Evolutionary conservation across 148 eudicot genomes (phyloP).

Genomic region (Fagopyrum homotropicum): DNA sequence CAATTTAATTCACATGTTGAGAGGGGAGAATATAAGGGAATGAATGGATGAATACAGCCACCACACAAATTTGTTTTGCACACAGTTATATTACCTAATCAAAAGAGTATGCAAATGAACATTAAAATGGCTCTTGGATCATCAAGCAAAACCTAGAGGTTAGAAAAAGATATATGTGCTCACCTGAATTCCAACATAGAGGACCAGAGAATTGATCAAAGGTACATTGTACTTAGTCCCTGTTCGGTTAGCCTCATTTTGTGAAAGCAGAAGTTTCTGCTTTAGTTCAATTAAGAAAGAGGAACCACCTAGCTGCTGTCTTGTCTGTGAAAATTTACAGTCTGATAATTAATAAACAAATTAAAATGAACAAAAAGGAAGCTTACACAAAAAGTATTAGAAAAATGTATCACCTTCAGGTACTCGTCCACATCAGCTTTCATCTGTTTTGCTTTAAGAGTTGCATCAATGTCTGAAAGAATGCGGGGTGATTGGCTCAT

Average conservation of each 20-base stretch:
- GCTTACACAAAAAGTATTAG: not conserved
- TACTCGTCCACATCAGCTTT: slow-evolving; percentile 83
- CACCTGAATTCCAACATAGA: slow-evolving; percentile 95
- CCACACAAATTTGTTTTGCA: no score
- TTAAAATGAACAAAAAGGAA: not conserved
- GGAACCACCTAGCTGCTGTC: slow-evolving; percentile 63
- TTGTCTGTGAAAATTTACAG: slow-evolving; percentile 35
- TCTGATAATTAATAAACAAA: not conserved
- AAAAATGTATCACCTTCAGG: slow-evolving; percentile 46
- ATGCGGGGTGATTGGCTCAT: slow-evolving; percentile 81
- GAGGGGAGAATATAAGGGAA: no score
- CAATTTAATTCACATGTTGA: no score
- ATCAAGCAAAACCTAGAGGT: not conserved
- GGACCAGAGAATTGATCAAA: slow-evolving; percentile 87
- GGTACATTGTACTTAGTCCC: slow-evolving; percentile 97
- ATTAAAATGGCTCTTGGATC: not conserved
- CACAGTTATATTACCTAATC: no score
- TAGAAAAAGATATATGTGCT: not conserved
- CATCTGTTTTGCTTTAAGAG: slow-evolving; percentile 74
- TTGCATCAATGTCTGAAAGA: slow-evolving; percentile 83
- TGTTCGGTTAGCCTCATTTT: slow-evolving; percentile 54
- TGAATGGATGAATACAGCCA: no score
- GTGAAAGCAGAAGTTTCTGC: slow-evolving; percentile 70
- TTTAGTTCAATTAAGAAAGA: slow-evolving; percentile 65
- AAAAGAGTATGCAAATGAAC: not conserved